Evolutionary conservation across 106 monocot genomes (phyloP), one percentile per base, ranked within the genome.

Genomic region (Vanilla planifolia): DNA sequence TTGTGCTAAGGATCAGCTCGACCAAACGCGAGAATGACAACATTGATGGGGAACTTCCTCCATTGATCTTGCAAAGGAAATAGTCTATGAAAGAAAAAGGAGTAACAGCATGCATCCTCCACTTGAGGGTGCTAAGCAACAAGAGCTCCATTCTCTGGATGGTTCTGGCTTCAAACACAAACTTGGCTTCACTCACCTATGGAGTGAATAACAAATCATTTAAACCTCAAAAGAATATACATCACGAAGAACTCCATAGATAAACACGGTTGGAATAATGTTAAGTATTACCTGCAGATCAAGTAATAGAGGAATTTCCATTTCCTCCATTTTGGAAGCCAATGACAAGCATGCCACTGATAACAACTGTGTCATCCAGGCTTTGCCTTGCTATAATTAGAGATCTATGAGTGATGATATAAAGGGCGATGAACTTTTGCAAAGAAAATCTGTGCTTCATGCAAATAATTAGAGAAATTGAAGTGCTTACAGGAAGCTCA

Each of bases 61-160:
- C 71, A 48, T 60, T 82, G 72, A 87, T 73, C 53, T 81, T 71
- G 66, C 79, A 58, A 50, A 96, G 81, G 61, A 91, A 96, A 72
- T 81, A 91, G 47, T 96, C 96, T 30, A 90, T 67, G 64, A 78
- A 96, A 7, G 96, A 84, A 63, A 90, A 96, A 5, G 96, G 90
- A 8, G 96, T 96, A 33, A 91, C 87, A 13, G 91, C 78, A 47
- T 84, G 86, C 89, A 91, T 87, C 69, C 90, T 91, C 86, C 90
- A 96, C 50, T 87, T 76, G 45, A 96, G 84, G 4, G 84, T 91
- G 83, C 84, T 87, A 5, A 96, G 75, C 40, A 96, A 83, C 22
- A 86, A 68, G 50, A 91, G 87, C 77, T 96, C 96, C 96, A 96
- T 96, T 73, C 91, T 91, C 67, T 91, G 84, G 55, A 96, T 90